Evolutionary conservation across 2,329 filamentous ascomycete genomes (phyloP), one percentile per base, ranked within the genome.

Genomic region (Canariomyces notabilis): DNA sequence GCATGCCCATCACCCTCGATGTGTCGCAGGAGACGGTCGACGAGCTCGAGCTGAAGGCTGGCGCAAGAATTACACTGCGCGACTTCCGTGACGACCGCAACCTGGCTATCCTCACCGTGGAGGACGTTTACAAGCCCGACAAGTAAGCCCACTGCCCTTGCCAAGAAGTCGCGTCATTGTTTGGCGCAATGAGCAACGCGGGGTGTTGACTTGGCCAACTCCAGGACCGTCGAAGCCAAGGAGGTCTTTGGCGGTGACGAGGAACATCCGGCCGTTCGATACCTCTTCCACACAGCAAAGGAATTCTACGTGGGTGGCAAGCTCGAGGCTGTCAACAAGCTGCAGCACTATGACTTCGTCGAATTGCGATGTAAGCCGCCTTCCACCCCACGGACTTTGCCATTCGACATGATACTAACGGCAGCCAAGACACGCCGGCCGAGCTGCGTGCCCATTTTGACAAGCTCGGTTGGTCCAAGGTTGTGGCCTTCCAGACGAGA

Each of bases 331-430:
- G 83, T 98, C 66, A 91, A 91, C 79, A 86, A 89, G 59, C 79
- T 95, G 51, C 89, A 94, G 74, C 93, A 98, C 78, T 98, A 98
- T 75, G 93, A 98, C 75, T 97, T 97, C 74, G 88, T 97, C 59
- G 93, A 87, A 63, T 81, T 97, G 49, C 83, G 93, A 75, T 97
- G 87, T 88, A 77, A 69, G 84, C 26, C 26, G 8, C 26, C 26
- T 4, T 68, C 42, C 22, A 21, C n/a, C 15, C n/a, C 9, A 29
- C 22, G 35, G 14, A 44, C 11, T 26, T 21, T 22, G 6, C 23
- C 18, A 18, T 14, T n/a, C n/a, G 26, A 6, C 11, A 21, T 9
- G 19, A 38, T 15, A 37, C 56, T 60, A 38, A 61, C 54, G 3
- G 18, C 16, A 5, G 2, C 8, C 19, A 41, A 89, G 86, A 91